A percentile compares a stretch with the other conserved stretches of the same genome.
Evolutionary conservation across 2,329 filamentous ascomycete genomes (phyloP).

Genomic region (Cercospora janseana): DNA sequence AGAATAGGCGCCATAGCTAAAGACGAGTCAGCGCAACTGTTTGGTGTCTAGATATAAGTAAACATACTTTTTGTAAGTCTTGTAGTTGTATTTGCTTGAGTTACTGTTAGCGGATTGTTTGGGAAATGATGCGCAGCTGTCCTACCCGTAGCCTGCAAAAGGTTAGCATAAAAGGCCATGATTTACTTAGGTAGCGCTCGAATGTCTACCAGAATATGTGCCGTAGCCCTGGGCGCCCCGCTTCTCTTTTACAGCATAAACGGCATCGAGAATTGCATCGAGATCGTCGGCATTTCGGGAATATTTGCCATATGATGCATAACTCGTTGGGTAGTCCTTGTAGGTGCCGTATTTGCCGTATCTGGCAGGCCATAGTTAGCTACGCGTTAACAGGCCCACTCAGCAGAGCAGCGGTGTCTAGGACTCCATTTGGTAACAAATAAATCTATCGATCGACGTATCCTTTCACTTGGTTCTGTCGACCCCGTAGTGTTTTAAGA

Average conservation of each 20-base stretch:
- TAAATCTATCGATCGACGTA: no score
- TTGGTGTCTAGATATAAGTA: not conserved
- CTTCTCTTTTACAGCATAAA: slow-evolving; percentile 7
- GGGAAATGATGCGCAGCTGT: not conserved
- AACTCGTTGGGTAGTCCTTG: not conserved
- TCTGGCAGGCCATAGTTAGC: no score
- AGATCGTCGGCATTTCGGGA: not conserved
- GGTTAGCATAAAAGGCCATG: not conserved
- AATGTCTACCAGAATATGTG: not conserved
- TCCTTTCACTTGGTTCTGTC: no score
- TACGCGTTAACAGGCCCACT: no score
- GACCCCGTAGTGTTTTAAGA: no score
- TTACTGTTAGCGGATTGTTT: not conserved
- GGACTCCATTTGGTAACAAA: no score
- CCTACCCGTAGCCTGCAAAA: slow-evolving; percentile 3
- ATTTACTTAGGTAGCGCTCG: not conserved
- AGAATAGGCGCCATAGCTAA: not conserved
- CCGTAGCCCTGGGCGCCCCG: not conserved
- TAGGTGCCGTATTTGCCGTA: not conserved
- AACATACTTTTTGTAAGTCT: not conserved
- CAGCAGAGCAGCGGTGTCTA: no score
- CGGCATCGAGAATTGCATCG: slow-evolving; percentile 5
- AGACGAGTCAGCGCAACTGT: not conserved
- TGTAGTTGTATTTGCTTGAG: not conserved
- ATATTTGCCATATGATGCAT: not conserved